Percentiles rank a stretch among this genome's conserved stretches.
These are phyloP conservation scores for Saturnispora saitoi DNA, from an alignment of 805 yeast species.

Conservation along the genomic window DNA sequence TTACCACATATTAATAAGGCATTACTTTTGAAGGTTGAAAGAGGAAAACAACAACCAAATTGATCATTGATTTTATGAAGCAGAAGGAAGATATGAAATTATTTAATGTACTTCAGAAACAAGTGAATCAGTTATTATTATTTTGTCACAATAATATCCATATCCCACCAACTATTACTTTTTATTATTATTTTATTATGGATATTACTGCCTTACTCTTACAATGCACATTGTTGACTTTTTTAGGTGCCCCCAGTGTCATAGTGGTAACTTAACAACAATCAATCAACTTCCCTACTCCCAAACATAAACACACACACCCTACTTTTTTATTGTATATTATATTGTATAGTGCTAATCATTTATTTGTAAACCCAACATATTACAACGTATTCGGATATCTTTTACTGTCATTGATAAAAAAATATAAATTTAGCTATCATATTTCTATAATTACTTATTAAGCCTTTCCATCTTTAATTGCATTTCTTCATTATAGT, in stretches of 20 bases:
- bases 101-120: too few relatives aligned
- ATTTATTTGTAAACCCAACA: neutral
- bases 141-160: too few relatives aligned
- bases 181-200: too few relatives aligned
- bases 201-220: too few relatives aligned
- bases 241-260: too few relatives aligned
- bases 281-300: neutral
- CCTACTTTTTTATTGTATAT: slow-evolving; percentile 8
- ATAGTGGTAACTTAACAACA: too few relatives aligned
- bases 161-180: too few relatives aligned
- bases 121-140: too few relatives aligned
- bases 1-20: slow-evolving; percentile 88
- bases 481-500: neutral
- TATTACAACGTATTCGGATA: neutral
- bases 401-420: too few relatives aligned
- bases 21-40: slow-evolving; percentile 66
- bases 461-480: neutral
- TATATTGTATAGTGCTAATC: slow-evolving; percentile 9
- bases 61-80: neutral
- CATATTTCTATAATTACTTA: too few relatives aligned
- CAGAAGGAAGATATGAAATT: neutral
- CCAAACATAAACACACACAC: neutral
- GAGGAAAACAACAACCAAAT: slow-evolving; percentile 31
- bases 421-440: too few relatives aligned
- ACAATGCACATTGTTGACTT: too few relatives aligned